Evolutionary conservation across 257 asterid species (phyloP).

Genomic region (Orobanche coerulescens): DNA sequence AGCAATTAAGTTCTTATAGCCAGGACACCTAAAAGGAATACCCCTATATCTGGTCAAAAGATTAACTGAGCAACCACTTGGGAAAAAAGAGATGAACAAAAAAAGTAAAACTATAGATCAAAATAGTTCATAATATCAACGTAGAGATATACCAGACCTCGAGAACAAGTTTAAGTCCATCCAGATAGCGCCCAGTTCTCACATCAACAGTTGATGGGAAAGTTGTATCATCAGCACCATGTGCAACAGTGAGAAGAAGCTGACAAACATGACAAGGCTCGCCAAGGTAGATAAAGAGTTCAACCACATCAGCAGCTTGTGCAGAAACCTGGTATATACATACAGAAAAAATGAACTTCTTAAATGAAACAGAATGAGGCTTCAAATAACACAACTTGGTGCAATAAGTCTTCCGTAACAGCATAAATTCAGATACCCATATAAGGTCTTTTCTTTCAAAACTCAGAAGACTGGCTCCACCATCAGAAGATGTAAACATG

Average conservation of each 20-base stretch:
- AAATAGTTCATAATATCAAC: slow-evolving; percentile 27
- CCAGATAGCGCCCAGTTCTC: slow-evolving; percentile 81
- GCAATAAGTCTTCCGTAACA: slow-evolving; percentile 13
- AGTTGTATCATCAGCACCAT: slow-evolving; percentile 96
- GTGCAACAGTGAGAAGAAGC: slow-evolving; percentile 86
- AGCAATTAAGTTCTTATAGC: slow-evolving; percentile 16
- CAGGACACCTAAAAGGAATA: not conserved
- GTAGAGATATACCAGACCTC: slow-evolving; percentile 68
- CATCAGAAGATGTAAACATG: slow-evolving; percentile 76
- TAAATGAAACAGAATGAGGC: not conserved
- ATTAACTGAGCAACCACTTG: slow-evolving; percentile 5
- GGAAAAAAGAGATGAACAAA: not conserved
- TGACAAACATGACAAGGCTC: slow-evolving; percentile 95
- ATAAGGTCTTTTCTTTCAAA: slow-evolving; percentile 74
- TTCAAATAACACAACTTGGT: slow-evolving; percentile 9
- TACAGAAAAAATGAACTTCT: slow-evolving; percentile 16
- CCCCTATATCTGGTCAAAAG: not conserved
- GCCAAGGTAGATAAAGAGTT: slow-evolving; percentile 82
- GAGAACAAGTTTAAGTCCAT: slow-evolving; percentile 81
- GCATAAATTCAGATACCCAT: slow-evolving; percentile 56
- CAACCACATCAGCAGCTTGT: slow-evolving; percentile 92
- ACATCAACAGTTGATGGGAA: slow-evolving; percentile 92
- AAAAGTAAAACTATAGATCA: slow-evolving; percentile 11
- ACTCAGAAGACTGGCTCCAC: slow-evolving; percentile 82
- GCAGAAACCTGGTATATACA: slow-evolving; percentile 58